Evolutionary conservation across 371 early-diverging fungal genomes (phyloP).

Genomic region (Mortierella sp.): DNA sequence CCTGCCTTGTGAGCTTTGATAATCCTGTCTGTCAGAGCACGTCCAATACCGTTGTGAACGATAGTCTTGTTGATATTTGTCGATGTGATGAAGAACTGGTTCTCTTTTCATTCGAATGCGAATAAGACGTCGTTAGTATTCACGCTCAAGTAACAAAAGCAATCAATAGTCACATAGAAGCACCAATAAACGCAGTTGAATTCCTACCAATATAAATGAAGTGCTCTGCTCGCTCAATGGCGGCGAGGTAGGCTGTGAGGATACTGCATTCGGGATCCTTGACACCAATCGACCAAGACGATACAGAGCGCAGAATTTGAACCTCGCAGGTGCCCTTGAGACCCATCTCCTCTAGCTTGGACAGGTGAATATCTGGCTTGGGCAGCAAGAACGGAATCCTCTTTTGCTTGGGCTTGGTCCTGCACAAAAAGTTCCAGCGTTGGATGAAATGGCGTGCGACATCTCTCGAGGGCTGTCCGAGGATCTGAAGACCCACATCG

Average conservation of each 20-base stretch:
- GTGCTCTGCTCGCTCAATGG: constrained; percentile 84
- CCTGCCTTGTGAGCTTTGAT: constrained; percentile 79
- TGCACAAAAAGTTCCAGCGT: constrained; percentile 92
- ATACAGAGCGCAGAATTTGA: constrained; percentile 79
- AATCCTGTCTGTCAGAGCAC: constrained; percentile 86
- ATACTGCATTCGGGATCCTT: constrained; percentile 62
- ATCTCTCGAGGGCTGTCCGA: constrained; percentile 78
- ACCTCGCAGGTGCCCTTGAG: constrained; percentile 75
- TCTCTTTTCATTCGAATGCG: constrained; percentile 19
- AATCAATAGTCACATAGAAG: not conserved
- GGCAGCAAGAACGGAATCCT: constrained; percentile 81
- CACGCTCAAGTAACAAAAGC: not conserved
- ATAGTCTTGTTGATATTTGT: constrained; percentile 71
- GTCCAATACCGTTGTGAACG: constrained; percentile 77
- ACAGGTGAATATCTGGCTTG: constrained; percentile 78
- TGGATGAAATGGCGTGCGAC: constrained; percentile 91
- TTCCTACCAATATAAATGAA: constrained; percentile 94
- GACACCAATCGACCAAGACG: constrained; percentile 76
- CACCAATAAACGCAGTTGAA: not conserved
- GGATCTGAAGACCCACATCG: constrained; percentile 78
- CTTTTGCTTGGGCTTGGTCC: constrained; percentile 72
- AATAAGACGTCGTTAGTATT: not conserved
- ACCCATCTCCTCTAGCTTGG: constrained; percentile 72
- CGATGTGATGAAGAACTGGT: constrained; percentile 48
- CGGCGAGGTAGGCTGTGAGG: constrained; percentile 79